Conservation (phyloP, 2,329 filamentous ascomycete genomes). For the Exophiala sp. region DNA sequence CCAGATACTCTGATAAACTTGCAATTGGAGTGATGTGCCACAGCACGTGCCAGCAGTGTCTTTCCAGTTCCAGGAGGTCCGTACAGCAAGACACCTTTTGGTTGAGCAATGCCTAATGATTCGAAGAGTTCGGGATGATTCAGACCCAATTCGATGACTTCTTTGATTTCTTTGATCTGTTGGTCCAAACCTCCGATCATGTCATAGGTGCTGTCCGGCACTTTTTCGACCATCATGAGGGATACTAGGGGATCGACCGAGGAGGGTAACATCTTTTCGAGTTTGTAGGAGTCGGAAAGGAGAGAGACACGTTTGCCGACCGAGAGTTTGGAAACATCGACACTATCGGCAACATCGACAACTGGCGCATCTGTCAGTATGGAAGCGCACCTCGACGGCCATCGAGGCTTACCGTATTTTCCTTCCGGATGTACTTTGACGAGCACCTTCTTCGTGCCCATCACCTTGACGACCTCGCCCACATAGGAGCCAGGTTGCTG, state of each 20-base stretch:
- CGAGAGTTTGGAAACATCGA: conserved; percentile 93
- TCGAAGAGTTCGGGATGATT: conserved; percentile 97
- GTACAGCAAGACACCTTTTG: conserved; percentile 95
- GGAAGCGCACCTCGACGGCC: not conserved
- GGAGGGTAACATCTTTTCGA: conserved; percentile 96
- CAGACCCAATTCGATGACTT: conserved; percentile 96
- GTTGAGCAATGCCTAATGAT: conserved; percentile 96
- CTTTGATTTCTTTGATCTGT: conserved; percentile 99
- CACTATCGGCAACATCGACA: conserved; percentile 89
- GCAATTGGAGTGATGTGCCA: conserved; percentile 97
- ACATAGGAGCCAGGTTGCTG: conserved; percentile 98
- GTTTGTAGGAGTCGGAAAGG: conserved; percentile 95
- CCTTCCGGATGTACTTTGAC: conserved; percentile 99
- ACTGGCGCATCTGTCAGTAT: conserved; percentile 54
- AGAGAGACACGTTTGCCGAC: conserved; percentile 96
- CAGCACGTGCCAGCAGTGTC: conserved; percentile 88
- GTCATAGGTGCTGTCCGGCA: conserved; percentile 98
- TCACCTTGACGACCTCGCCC: conserved; percentile 99
- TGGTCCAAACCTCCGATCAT: conserved; percentile 99
- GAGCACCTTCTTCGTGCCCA: conserved; percentile 98
- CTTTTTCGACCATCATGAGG: conserved; percentile 99
- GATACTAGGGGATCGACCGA: conserved; percentile 98
- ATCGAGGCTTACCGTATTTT: conserved; percentile 79
- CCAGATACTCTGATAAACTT: conserved; percentile 98
- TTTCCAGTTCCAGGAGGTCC: conserved; percentile 96